Evolutionary conservation across 2,329 filamentous ascomycete species (phyloP).

Genomic region (Fusarium sp.): DNA sequence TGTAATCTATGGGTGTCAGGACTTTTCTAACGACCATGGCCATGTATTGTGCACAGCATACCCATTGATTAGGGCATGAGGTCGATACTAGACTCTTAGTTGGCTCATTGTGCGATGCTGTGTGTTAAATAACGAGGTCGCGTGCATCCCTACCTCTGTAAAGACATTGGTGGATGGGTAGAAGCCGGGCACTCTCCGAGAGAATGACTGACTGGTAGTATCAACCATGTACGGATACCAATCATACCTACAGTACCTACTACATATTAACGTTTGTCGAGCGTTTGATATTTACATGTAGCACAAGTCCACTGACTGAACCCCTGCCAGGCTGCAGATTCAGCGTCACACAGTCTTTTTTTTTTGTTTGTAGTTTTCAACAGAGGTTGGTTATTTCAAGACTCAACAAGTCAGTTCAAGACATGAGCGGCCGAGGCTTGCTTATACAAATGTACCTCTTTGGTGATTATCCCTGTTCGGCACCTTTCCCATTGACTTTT

Average conservation of each 20-base stretch:
- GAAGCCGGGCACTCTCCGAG: slow-evolving; percentile 7
- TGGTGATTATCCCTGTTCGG: background rate
- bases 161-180: background rate
- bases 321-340: slow-evolving; percentile 26
- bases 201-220: background rate
- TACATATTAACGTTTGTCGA: too few species aligned
- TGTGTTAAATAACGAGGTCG: slow-evolving; percentile 21
- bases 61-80: background rate
- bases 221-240: background rate
- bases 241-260: background rate
- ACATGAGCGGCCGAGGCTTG: slow-evolving; percentile 26
- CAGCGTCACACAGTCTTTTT: background rate
- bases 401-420: background rate
- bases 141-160: slow-evolving; percentile 21
- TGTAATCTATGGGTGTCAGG: background rate
- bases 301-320: slow-evolving; percentile 34
- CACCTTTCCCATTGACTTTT: background rate
- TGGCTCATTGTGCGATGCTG: background rate
- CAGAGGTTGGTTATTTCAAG: background rate
- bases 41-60: slow-evolving; percentile 4
- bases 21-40: background rate
- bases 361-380: background rate
- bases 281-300: background rate
- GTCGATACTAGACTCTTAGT: background rate
- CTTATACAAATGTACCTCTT: background rate